A percentile compares a stretch with the other conserved stretches of the same genome.
Evolutionary conservation across 179 eudicot species (phyloP).

Genomic region (Actinidia polygama): DNA sequence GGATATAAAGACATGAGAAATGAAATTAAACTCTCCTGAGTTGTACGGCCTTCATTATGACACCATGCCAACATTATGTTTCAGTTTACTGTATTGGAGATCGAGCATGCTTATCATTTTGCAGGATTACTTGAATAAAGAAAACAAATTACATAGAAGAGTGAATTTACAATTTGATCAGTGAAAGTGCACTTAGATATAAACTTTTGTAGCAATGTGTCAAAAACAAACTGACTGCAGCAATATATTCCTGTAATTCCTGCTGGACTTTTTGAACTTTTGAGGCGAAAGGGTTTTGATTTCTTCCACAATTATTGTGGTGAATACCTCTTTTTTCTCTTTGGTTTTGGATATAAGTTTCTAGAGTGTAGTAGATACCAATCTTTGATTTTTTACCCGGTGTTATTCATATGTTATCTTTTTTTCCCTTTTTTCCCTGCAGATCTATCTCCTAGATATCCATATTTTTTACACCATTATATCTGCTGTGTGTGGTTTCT

Average conservation of each 20-base stretch:
- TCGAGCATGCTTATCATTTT: neutral
- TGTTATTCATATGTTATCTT: neutral
- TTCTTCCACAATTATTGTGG: slow-evolving; percentile 2
- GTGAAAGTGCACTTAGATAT: neutral
- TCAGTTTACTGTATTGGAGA: neutral
- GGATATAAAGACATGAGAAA: neutral
- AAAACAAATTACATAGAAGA: neutral
- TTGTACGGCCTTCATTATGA: neutral
- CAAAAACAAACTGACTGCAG: neutral
- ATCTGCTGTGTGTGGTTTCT: slow-evolving; percentile 90
- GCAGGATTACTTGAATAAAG: neutral
- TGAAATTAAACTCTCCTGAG: neutral
- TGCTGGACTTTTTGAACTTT: neutral
- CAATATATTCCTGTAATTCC: neutral
- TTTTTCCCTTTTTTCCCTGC: slow-evolving; percentile 28
- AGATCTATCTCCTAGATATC: slow-evolving; percentile 91
- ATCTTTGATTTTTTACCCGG: neutral
- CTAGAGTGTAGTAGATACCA: neutral
- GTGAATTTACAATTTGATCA: neutral
- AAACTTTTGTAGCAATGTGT: neutral
- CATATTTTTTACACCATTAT: slow-evolving; percentile 81
- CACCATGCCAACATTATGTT: neutral
- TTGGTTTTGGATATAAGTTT: neutral
- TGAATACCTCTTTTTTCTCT: neutral
- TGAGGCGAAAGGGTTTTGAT: neutral